Evolutionary conservation across 2,329 filamentous ascomycete genomes (phyloP).

Genomic region (Phyllosticta citriasiana): DNA sequence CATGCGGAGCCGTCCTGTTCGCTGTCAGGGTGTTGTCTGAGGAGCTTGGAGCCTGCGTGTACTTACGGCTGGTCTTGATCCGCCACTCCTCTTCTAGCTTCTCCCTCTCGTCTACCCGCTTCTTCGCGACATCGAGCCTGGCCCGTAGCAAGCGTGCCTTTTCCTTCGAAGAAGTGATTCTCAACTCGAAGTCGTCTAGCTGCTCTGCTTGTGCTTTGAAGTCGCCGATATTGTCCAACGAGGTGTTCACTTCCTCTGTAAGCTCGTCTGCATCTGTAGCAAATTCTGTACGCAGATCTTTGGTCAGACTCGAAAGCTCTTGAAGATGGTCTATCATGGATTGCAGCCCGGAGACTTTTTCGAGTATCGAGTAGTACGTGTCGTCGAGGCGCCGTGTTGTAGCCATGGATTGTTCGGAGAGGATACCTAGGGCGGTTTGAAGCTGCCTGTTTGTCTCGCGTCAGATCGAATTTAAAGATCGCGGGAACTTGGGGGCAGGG

Average conservation of each 20-base stretch:
- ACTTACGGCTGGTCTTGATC: constrained; percentile 10
- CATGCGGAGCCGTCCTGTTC: constrained; percentile 46
- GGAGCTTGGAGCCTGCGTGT: not conserved
- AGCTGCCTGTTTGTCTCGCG: constrained; percentile 23
- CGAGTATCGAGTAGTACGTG: constrained; percentile 62
- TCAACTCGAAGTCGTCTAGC: constrained; percentile 51
- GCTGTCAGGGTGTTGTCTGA: not conserved
- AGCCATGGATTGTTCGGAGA: constrained; percentile 51
- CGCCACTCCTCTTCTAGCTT: constrained; percentile 47
- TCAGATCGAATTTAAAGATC: too few relatives aligned
- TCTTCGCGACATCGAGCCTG: constrained; percentile 54
- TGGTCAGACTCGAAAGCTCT: constrained; percentile 54
- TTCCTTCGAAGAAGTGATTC: constrained; percentile 51
- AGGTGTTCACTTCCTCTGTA: constrained; percentile 48
- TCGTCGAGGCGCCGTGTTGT: constrained; percentile 60
- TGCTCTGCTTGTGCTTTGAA: constrained; percentile 56
- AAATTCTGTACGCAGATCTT: constrained; percentile 50
- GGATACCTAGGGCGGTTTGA: constrained; percentile 29
- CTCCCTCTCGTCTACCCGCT: constrained; percentile 58
- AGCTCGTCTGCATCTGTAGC: constrained; percentile 49
- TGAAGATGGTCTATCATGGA: constrained; percentile 55
- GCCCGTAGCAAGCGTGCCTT: constrained; percentile 51
- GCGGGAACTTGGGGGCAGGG: too few relatives aligned
- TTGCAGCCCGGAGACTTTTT: constrained; percentile 56
- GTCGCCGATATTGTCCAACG: constrained; percentile 50